Evolutionary conservation across 2,329 filamentous ascomycete species (phyloP).

Genomic region (Diaporthe citrichinensis): DNA sequence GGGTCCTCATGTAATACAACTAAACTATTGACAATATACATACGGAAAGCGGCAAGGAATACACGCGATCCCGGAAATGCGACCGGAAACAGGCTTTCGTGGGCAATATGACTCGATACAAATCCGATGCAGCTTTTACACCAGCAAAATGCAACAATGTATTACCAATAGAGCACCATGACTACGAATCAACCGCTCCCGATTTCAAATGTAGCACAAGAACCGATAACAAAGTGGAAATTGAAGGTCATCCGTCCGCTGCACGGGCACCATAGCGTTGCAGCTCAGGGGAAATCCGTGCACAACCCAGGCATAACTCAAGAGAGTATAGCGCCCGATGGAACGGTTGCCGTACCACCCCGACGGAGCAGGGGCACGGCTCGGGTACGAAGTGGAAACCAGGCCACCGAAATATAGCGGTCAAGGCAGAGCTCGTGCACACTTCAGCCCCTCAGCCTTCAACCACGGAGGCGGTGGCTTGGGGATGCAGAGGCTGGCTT

Average conservation of each 20-base stretch:
- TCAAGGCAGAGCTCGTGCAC: constrained; percentile 10
- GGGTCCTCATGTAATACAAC: not conserved
- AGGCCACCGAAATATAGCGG: not conserved
- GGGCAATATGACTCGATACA: not conserved
- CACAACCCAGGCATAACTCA: constrained; percentile 2
- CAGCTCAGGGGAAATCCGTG: constrained; percentile 26
- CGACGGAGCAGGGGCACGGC: not conserved
- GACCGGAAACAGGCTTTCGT: not conserved
- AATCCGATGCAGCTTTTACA: not conserved
- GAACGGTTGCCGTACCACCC: not conserved
- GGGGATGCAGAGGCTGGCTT: not conserved
- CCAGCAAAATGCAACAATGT: not conserved
- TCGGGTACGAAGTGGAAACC: not conserved
- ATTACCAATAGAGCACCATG: not conserved
- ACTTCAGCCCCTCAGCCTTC: not conserved
- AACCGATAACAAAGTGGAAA: not conserved
- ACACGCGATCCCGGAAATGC: not conserved
- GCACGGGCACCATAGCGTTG: constrained; percentile 3
- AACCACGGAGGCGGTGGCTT: not conserved
- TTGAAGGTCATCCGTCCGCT: constrained; percentile 5
- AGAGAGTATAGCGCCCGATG: constrained; percentile 12
- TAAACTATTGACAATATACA: not conserved
- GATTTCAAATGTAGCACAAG: not conserved
- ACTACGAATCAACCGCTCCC: not conserved
- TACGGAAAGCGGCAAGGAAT: not conserved